Evolutionary conservation across 805 yeast species (phyloP), one percentile per base, ranked within the genome.

Genomic region (Candida glaebosa): DNA sequence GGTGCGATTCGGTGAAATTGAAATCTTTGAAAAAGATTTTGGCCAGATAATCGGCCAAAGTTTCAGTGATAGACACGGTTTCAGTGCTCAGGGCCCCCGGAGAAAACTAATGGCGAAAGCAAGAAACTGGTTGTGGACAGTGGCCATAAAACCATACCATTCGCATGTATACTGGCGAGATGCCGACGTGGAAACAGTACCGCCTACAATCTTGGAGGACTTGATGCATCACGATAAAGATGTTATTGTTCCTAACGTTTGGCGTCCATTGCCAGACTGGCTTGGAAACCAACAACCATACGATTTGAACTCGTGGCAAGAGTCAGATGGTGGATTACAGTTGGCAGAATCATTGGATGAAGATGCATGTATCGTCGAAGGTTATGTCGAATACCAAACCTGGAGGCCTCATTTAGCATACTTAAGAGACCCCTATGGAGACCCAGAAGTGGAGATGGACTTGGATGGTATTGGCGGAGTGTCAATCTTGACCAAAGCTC

Each of bases 401-500:
- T 91, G 98, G 97, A 77, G 99, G 64, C 95, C 96, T 2, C 98
- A 91, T 65, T 72, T 91, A 50, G 98, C 98, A 0, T 91, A 93
- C 58, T 74, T 91, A 60, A 75, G 98, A 52, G 97, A 90, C 56
- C 96, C 96, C 2, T 82, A 86, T 55, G 99, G 98, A 18, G 95
- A 89, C 63, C 91, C 95, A 4, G 91, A 87, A 57, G 91, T 84
- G 34, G 96, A 88, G 58, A 84, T 91, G 84, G 90, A 84, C 43
- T 71, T 91, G 47, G 98, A 91, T 63, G 99, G 99, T 40, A 89
- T 91, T 52, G 99, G 99, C 18, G 99, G 98, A 50, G 99, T 91
- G 34, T 87, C 96, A 1, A 89, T 93, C 49, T 71, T 91, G 50
- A 76, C 95, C 34, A 87, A 85, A 60, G 97, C 96, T 2, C 69